Base-by-base conservation (phyloP, 1,284 basidiomycete genomes). In the Mrakiaceae sp. region DNA sequence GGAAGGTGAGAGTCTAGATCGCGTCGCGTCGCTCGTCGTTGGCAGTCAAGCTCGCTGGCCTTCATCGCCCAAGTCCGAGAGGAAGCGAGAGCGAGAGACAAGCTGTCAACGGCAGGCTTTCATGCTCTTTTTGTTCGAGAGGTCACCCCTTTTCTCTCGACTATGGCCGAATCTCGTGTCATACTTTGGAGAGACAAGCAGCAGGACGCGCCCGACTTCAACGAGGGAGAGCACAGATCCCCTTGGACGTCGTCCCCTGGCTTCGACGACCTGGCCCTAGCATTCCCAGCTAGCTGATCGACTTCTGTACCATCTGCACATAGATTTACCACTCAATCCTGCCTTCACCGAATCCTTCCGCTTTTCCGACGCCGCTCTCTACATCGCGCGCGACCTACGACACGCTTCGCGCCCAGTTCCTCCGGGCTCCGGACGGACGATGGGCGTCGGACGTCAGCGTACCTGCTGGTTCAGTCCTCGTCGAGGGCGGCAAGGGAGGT, bases 381-480 rank as follows among this genome's bases (percentile, higher is more conserved):
- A 52, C 69, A 0, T 65, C 70, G 0, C 69, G 78, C 10, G 59
- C 70, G 7, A 66, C 69, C 2, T 79, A 78, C 68, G 69, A 73
- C n/a, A 66, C 70, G 2, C 70, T 78, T 14, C 67, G 78, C 12
- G 64, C 71, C 49, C 71, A 73, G 51, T 78, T 75, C 67, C 74
- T 80, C 39, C 69, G 76, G 7, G 75, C 78, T 4, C 79, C 79
- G 0, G 79, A 80, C 65, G 78, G 78, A 2, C 69, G 75, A 48
- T 79, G 78, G 77, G 75, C 78, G 6, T 69, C 72, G 0, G 77
- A 78, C 69, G 77, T 77, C 63, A 72, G 76, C 3, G 69, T 70
- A 1, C 71, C 70, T 3, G 72, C 73, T 6, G 71, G 71, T 5
- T 53, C 44, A 1, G 54, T 40, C 4, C 12, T 59, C 10, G 50